Evolutionary conservation across 768 basidiomycete genomes (phyloP).

Genomic region (Hygrocybe coccinea): DNA sequence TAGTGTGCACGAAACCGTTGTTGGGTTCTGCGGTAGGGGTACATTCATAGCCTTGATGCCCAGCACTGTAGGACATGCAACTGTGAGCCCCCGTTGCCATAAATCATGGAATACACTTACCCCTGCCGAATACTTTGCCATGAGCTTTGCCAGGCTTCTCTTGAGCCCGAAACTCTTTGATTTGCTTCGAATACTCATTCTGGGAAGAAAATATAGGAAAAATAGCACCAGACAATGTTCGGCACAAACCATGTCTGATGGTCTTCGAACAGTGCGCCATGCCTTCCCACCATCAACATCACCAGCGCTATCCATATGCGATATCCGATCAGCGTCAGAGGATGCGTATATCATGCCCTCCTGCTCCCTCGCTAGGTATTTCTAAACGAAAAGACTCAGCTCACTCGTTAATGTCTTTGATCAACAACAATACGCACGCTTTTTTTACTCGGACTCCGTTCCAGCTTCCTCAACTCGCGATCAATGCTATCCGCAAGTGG

Average conservation of each 20-base stretch:
- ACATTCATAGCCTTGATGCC: constrained; percentile 68
- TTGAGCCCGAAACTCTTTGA: constrained; percentile 72
- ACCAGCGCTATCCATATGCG: constrained; percentile 68
- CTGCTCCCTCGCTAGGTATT: constrained; percentile 78
- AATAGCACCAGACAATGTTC: constrained; percentile 1
- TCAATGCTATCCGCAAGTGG: constrained; percentile 66
- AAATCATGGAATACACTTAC: constrained; percentile 36
- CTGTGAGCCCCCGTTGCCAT: background rate
- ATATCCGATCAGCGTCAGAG: constrained; percentile 65
- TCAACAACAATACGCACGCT: constrained; percentile 32
- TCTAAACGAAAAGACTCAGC: constrained; percentile 37
- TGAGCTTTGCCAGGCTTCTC: constrained; percentile 75
- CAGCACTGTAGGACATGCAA: constrained; percentile 48
- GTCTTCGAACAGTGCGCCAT: constrained; percentile 82
- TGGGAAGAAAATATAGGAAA: constrained; percentile 27
- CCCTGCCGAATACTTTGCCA: constrained; percentile 93
- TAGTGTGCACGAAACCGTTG: constrained; percentile 76
- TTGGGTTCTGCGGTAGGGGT: constrained; percentile 73
- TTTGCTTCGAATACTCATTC: constrained; percentile 93
- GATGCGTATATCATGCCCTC: constrained; percentile 76
- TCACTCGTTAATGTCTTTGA: constrained; percentile 7
- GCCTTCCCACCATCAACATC: constrained; percentile 79
- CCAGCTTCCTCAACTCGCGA: constrained; percentile 61
- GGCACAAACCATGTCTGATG: constrained; percentile 84
- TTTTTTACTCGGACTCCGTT: constrained; percentile 36